Evolutionary conservation across 2,329 filamentous ascomycete genomes (phyloP).

Genomic region (Diaporthe sp.): DNA sequence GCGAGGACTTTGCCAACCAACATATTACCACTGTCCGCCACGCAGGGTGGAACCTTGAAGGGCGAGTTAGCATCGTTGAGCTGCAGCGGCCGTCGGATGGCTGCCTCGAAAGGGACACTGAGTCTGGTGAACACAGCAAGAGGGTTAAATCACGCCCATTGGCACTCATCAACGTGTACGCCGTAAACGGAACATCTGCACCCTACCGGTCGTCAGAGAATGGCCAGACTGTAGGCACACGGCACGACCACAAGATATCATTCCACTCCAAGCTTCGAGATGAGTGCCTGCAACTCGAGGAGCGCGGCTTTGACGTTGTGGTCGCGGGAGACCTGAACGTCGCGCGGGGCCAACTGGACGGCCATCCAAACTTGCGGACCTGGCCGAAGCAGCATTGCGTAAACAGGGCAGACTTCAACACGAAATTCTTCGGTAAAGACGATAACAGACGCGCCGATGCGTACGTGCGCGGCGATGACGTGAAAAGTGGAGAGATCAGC

Average conservation of each 20-base stretch:
- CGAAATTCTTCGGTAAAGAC: conserved; percentile 56
- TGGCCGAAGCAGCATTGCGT: conserved; percentile 60
- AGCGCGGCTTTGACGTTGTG: conserved; percentile 57
- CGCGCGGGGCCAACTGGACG: conserved; percentile 53
- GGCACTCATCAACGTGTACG: conserved; percentile 66
- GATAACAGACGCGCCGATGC: conserved; percentile 41
- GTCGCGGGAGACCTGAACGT: conserved; percentile 68
- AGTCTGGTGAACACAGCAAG: conserved; percentile 22
- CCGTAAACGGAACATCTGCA: conserved; percentile 65
- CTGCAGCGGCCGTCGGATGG: neutral
- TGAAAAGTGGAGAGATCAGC: conserved; percentile 48
- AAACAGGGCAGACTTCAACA: conserved; percentile 65
- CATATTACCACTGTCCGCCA: conserved; percentile 51
- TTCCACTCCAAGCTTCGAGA: conserved; percentile 61
- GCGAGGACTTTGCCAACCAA: conserved; percentile 55
- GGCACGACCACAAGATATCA: conserved; percentile 64
- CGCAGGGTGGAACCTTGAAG: conserved; percentile 66
- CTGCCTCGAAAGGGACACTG: neutral
- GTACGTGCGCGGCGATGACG: conserved; percentile 19
- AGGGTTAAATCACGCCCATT: conserved; percentile 44
- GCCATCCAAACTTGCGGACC: conserved; percentile 60
- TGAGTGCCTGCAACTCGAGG: conserved; percentile 58
- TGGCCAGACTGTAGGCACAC: conserved; percentile 57
- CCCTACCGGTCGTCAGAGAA: conserved; percentile 59
- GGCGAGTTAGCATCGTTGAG: conserved; percentile 63